Percentiles rank a stretch among this genome's conserved stretches.
Conservation (phyloP, 257 asterid species). For the Lycium barbarum region DNA sequence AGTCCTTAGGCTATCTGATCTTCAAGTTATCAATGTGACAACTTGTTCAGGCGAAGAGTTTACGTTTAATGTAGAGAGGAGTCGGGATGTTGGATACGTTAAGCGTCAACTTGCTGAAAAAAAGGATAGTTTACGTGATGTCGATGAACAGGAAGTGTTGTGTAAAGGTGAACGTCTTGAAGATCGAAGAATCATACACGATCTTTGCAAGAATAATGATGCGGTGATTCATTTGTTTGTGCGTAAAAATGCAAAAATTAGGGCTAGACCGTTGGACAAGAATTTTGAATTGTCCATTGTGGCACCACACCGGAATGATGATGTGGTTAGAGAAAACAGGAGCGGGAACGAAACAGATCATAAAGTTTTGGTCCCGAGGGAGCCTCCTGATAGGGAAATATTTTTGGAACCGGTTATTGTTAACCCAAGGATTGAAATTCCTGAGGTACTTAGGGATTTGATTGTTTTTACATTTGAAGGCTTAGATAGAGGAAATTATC, state of each 20-base stretch:
- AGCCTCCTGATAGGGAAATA: slow-evolving; percentile 35
- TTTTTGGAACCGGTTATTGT: slow-evolving; percentile 42
- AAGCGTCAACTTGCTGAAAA: slow-evolving; percentile 44
- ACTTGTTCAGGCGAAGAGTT: slow-evolving; percentile 60
- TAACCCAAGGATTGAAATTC: slow-evolving; percentile 37
- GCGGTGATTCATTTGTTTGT: slow-evolving; percentile 44
- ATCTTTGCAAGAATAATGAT: slow-evolving; percentile 39
- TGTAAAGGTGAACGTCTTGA: slow-evolving; percentile 36
- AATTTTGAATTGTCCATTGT: slow-evolving; percentile 39
- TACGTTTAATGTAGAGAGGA: slow-evolving; percentile 43
- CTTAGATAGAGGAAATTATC: slow-evolving; percentile 35
- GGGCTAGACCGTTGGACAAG: slow-evolving; percentile 41
- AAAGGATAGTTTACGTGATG: slow-evolving; percentile 25
- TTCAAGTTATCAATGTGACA: slow-evolving; percentile 51
- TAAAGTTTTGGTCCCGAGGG: slow-evolving; percentile 28
- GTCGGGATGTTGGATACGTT: slow-evolving; percentile 42
- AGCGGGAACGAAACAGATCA: slow-evolving; percentile 1
- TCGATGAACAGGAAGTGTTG: slow-evolving; percentile 42
- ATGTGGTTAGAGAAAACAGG: slow-evolving; percentile 28
- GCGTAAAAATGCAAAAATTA: slow-evolving; percentile 38
- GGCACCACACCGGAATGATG: slow-evolving; percentile 32
- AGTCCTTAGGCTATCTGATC: slow-evolving; percentile 48
- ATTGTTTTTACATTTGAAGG: slow-evolving; percentile 38
- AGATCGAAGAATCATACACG: slow-evolving; percentile 39
- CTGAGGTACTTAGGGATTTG: slow-evolving; percentile 34